Percentiles rank a stretch among this genome's conserved stretches.
These are phyloP conservation scores for Exophiala aquamarina DNA, from an alignment of 2,329 filamentous ascomycete genomes.

Conservation along the genomic window DNA sequence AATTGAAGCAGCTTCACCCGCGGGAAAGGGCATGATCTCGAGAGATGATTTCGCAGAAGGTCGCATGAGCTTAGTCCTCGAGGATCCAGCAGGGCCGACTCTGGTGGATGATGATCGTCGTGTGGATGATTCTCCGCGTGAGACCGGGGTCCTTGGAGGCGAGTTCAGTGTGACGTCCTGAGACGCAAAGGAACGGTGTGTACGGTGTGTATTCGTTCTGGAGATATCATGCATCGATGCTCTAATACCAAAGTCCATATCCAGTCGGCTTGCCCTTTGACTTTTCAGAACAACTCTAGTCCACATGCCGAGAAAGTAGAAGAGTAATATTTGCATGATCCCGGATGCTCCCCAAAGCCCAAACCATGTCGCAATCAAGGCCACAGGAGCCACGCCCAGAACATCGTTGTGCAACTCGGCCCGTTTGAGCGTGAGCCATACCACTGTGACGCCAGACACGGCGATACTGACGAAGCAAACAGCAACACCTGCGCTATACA, in stretches of 20 bases:
- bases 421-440: slow-evolving; percentile 21
- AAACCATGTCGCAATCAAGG: slow-evolving; percentile 23
- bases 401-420: slow-evolving; percentile 17
- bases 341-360: slow-evolving; percentile 21
- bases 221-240: slow-evolving; percentile 7
- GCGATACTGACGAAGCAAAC: slow-evolving; percentile 12
- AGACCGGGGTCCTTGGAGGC: slow-evolving; percentile 26
- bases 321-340: slow-evolving; percentile 17
- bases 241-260: slow-evolving; percentile 22
- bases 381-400: slow-evolving; percentile 8
- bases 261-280: slow-evolving; percentile 15
- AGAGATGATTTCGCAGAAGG: slow-evolving; percentile 26
- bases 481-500: slow-evolving; percentile 12
- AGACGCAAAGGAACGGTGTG: slow-evolving; percentile 23
- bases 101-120: slow-evolving; percentile 23
- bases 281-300: slow-evolving; percentile 19
- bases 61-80: slow-evolving; percentile 20
- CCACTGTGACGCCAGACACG: slow-evolving; percentile 21
- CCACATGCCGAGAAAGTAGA: slow-evolving; percentile 19
- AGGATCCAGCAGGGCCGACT: slow-evolving; percentile 16
- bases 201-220: slow-evolving; percentile 16
- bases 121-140: slow-evolving; percentile 14
- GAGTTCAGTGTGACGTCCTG: slow-evolving; percentile 26
- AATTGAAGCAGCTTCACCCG: slow-evolving; percentile 22
- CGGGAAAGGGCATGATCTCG: slow-evolving; percentile 21